Conservation (phyloP, 176 grass and related monocot species). For the Neostapfia colusana region DNA sequence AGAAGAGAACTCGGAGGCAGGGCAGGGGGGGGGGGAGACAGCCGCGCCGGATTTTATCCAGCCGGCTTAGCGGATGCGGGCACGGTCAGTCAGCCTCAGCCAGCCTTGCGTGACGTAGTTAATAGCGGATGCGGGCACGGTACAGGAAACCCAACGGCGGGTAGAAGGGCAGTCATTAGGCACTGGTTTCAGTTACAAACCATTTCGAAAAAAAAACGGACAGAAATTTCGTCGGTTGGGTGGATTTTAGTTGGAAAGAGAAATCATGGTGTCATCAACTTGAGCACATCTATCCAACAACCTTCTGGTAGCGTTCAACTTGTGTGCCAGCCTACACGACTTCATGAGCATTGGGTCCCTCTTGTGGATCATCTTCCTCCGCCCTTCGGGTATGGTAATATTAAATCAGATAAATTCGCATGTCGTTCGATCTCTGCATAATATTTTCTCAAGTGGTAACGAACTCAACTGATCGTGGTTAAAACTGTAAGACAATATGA, state of each 20-base stretch:
- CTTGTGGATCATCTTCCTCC: no score
- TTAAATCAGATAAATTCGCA: no score
- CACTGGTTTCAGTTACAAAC: conserved; percentile 33
- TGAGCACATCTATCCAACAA: neutral
- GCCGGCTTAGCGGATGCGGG: conserved; percentile 31
- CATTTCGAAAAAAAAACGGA: neutral
- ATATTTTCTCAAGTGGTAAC: neutral
- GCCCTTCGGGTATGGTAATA: no score
- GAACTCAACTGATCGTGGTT: neutral
- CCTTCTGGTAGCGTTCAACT: neutral
- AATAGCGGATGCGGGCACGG: no score
- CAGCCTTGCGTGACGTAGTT: no score
- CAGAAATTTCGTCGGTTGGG: neutral
- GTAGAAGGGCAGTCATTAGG: conserved; percentile 1
- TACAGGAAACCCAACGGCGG: neutral
- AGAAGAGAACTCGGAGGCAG: conserved; percentile 1
- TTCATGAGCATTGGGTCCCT: no score
- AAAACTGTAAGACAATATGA: neutral
- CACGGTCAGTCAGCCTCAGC: neutral
- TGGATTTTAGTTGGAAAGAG: neutral
- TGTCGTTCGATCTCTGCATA: neutral
- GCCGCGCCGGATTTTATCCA: conserved; percentile 36
- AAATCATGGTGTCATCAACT: neutral
- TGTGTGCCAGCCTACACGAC: no score
- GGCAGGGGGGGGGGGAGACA: neutral